phyloP scores from a whole-genome alignment of 805 yeast species.

The Kuraishia borneana region DNA sequence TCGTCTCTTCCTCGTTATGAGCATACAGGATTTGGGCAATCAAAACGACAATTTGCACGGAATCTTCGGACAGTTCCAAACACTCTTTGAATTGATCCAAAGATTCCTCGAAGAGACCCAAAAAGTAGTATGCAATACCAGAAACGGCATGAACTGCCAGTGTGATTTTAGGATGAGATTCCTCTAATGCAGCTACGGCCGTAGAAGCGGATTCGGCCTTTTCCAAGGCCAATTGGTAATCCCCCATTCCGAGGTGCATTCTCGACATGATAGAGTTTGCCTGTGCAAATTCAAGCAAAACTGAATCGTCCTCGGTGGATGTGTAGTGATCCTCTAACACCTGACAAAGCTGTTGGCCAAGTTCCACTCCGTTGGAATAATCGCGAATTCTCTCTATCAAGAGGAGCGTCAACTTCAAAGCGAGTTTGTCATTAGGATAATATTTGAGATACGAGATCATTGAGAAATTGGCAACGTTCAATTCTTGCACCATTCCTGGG shows the following conservation, averaged over 20 bases:
- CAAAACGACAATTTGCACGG: conserved; percentile 57
- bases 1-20: conserved; percentile 63
- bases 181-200: conserved; percentile 28
- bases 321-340: conserved; percentile 46
- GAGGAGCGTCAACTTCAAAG: conserved; percentile 41
- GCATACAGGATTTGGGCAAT: conserved; percentile 75
- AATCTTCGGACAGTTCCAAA: conserved; percentile 42
- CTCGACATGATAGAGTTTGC: conserved; percentile 68
- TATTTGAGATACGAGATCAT: conserved; percentile 52
- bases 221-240: conserved; percentile 50
- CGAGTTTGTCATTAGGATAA: conserved; percentile 45
- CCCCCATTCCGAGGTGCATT: conserved; percentile 46
- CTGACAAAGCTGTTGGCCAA: conserved; percentile 33
- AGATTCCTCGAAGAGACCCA: conserved; percentile 50
- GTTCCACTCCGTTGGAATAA: conserved; percentile 38
- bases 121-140: conserved; percentile 66
- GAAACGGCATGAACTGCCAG: conserved; percentile 56
- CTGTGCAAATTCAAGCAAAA: conserved; percentile 38
- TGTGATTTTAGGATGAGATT: conserved; percentile 13
- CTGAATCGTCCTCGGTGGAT: conserved; percentile 32
- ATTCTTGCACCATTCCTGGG: conserved; percentile 49
- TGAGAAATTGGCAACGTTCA: conserved; percentile 58
- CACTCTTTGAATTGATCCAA: conserved; percentile 57
- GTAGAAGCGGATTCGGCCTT: conserved; percentile 45
- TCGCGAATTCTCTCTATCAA: conserved; percentile 63